Conservation (phyloP, 1,139 yeast genomes). For the Kodamaea sp. region DNA sequence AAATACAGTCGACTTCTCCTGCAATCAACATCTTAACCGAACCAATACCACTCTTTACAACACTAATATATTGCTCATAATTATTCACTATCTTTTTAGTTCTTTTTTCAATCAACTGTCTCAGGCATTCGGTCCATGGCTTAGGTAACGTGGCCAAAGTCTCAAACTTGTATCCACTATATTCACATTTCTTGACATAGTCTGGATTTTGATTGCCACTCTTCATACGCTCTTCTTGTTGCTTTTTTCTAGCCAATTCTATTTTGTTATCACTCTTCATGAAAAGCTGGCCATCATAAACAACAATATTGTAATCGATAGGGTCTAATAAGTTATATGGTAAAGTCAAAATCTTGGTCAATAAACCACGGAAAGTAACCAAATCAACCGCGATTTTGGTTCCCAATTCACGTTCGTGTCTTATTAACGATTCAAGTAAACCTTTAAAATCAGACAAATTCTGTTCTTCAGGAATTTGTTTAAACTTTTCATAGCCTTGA, state of each 20-base stretch:
- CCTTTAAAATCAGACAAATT: conserved; percentile 55
- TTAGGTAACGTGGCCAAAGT: conserved; percentile 66
- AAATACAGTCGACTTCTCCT: conserved; percentile 89
- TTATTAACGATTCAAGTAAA: conserved; percentile 51
- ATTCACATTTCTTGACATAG: conserved; percentile 44
- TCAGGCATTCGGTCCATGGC: conserved; percentile 69
- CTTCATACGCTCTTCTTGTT: conserved; percentile 21
- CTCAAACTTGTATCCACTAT: conserved; percentile 84
- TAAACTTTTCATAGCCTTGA: conserved; percentile 60
- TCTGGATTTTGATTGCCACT: conserved; percentile 27
- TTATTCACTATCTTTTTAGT: conserved; percentile 56
- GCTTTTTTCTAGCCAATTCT: conserved; percentile 28
- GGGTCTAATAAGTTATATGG: conserved; percentile 56
- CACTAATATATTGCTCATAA: conserved; percentile 72
- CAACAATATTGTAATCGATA: conserved; percentile 61
- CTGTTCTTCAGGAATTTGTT: conserved; percentile 51
- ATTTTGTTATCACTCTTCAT: conserved; percentile 57
- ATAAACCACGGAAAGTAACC: conserved; percentile 79
- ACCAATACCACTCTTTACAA: conserved; percentile 84
- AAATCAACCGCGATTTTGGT: conserved; percentile 58
- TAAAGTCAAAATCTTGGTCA: conserved; percentile 62
- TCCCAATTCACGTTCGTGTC: conserved; percentile 48
- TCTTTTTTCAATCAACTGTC: conserved; percentile 66
- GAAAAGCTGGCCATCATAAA: conserved; percentile 80
- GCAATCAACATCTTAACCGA: conserved; percentile 65